Conservation (phyloP, 345 rosid genomes). For the Eucalyptus fibrosa region DNA sequence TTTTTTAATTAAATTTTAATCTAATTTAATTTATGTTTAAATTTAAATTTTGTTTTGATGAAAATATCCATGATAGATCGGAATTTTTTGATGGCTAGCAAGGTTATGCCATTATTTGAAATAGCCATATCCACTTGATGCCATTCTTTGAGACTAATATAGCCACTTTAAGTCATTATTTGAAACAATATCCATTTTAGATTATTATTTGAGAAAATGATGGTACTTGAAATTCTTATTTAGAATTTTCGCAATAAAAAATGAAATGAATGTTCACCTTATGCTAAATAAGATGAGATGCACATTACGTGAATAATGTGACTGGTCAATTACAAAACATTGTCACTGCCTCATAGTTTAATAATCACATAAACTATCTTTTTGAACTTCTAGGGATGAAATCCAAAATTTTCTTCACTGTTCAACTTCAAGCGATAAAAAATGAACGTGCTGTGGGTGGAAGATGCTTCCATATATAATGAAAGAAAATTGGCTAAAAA, state of each 20-base stretch:
- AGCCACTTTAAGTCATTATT: too few species aligned
- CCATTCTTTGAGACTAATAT: too few species aligned
- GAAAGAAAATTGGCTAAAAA: background rate
- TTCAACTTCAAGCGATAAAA: background rate
- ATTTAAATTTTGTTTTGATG: too few species aligned
- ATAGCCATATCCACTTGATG: too few species aligned
- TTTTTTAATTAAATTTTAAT: too few species aligned
- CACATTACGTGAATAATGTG: background rate
- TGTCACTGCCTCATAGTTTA: background rate
- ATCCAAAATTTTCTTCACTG: background rate
- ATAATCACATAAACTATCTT: background rate
- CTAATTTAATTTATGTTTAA: too few species aligned
- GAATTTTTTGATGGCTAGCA: accelerated
- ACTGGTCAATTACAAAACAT: background rate
- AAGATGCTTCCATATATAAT: background rate
- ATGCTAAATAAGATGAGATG: background rate
- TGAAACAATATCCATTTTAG: too few species aligned
- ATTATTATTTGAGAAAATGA: too few species aligned
- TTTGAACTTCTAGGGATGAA: background rate
- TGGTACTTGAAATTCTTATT: too few species aligned
- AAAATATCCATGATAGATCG: too few species aligned
- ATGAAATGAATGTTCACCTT: background rate
- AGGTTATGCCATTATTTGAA: too few species aligned
- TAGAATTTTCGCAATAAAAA: background rate
- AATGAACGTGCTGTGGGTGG: background rate